Evolutionary conservation across 768 basidiomycete species (phyloP), one percentile per base, ranked within the genome.

Genomic region (Calocybe cyanea): DNA sequence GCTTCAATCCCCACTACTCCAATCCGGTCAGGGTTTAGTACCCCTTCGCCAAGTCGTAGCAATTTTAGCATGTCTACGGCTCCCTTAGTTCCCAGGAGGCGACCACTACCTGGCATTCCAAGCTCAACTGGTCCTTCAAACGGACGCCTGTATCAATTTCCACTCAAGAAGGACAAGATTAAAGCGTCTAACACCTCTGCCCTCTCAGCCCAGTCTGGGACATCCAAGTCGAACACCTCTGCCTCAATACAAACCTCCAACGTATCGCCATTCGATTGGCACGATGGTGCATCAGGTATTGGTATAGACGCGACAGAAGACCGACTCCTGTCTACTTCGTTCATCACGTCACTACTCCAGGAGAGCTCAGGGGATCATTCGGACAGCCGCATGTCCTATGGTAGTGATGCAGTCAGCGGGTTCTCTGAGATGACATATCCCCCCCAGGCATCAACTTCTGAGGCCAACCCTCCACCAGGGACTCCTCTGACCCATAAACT

Each of bases 271-370:
- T 64, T 72, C 52, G 77, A 78, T 55, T 81, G 81, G 78, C 75
- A 80, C 48, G 81, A 83, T 56, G 81, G 76, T 2, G 73, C 77
- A 14, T 80, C 79, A 10, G 73, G 69, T 48, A 76, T 83, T 44
- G 73, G 71, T 41, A 68, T 76, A 40, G 78, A 79, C 60, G 70
- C 73, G n/a, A 61, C 70, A 7, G 80, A 83, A 54, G 77, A 80
- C 54, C 69, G 72, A 15, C 63, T 82, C 35, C 69, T 85, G 17
- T 72, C 80, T 7, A 81, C 82, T 2, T 75, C 78, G 2, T 76
- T 83, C 58, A 83, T 83, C 49, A 81, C 81, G 14, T 70, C 70
- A 6, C 63, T 82, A 13, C 68, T 83, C 11, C 71, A 67, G 51
- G 72, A 78, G 50, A 70, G 68, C 52, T 60, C 61, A 36, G 59